Evolutionary conservation across 495 filamentous ascomycete genomes (phyloP), one percentile per base, ranked within the genome.

Genomic region (Xylaria nigripes): DNA sequence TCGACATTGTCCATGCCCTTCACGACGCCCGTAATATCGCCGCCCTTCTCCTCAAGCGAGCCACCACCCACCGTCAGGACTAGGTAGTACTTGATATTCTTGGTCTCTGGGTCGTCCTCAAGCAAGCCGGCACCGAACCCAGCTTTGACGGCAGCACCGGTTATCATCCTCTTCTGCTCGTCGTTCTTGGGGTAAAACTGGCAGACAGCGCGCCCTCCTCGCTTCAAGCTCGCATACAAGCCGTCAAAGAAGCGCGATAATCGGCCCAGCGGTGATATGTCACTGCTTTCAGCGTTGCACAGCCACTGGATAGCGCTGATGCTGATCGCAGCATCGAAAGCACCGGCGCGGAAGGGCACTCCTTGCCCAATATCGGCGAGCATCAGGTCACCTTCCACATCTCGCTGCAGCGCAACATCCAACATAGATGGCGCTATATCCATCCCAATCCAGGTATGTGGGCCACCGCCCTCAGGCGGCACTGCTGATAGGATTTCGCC

Each of bases 141-240:
- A 4, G 93, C 93, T 64, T 84, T 89, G 51, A 95, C 86, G 0
- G 93, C 93, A 16, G 93, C 91, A 15, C 72, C 72, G 46, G 85
- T 89, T 51, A 97, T 90, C 93, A 97, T 96, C 54, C 75, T 81
- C 64, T 89, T 84, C 72, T 97, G 93, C 56, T 77, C 76, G 60
- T 93, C 89, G 68, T 98, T 95, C 73, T 93, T 94, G 3, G 93
- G 94, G 68, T 98, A 98, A 67, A 98, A 97, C 65, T 97, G 93
- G 63, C 91, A 92, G 21, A 97, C 93, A 1, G 94, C 93, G 38
- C 88, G 80, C 21, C 91, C 93, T 9, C 93, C 93, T 4, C 94
- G 77, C 53, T 85, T 79, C 51, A 98, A 69, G 67, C 82, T 85
- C 19, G 86, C 82, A 69, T 96, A 97, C 6, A 98, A 72, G n/a